phyloP scores from a whole-genome alignment of 768 basidiomycete genomes.

The Mycena polygramma region DNA sequence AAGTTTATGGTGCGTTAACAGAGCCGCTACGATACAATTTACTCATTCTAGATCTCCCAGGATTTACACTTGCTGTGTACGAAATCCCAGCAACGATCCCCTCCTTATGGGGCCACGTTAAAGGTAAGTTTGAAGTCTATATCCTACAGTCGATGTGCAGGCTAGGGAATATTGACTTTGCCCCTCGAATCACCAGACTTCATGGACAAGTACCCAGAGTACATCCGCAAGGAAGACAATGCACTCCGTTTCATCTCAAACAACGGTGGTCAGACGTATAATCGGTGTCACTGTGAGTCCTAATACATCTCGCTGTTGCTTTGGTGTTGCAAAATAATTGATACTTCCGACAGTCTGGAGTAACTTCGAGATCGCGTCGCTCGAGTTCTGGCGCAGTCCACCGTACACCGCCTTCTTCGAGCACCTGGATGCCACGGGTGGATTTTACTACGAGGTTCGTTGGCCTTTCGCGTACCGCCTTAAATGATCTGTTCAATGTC shows the following conservation, averaged over 20 bases:
- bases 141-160: no score
- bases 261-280: conserved; percentile 71
- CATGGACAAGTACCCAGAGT: conserved; percentile 59
- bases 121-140: no score
- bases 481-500: no score
- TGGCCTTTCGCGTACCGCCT: no score
- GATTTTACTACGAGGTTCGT: conserved; percentile 74
- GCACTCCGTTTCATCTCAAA: conserved; percentile 72
- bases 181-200: conserved; percentile 53
- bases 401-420: conserved; percentile 79
- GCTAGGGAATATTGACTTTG: no score
- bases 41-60: no score
- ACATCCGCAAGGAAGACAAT: conserved; percentile 69
- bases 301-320: no score
- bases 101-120: conserved; percentile 71
- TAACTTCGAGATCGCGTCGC: conserved; percentile 79
- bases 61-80: conserved; percentile 74
- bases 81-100: conserved; percentile 76
- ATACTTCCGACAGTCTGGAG: conserved; percentile 60
- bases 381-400: conserved; percentile 77
- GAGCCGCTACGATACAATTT: neutral
- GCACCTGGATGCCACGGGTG: conserved; percentile 72
- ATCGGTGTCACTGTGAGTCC: conserved; percentile 71
- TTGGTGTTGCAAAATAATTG: neutral
- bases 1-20: conserved; percentile 59